phyloP scores from a whole-genome alignment of 192 early-diverging fungal species.

The Gaertneriomyces semiglobifer region DNA sequence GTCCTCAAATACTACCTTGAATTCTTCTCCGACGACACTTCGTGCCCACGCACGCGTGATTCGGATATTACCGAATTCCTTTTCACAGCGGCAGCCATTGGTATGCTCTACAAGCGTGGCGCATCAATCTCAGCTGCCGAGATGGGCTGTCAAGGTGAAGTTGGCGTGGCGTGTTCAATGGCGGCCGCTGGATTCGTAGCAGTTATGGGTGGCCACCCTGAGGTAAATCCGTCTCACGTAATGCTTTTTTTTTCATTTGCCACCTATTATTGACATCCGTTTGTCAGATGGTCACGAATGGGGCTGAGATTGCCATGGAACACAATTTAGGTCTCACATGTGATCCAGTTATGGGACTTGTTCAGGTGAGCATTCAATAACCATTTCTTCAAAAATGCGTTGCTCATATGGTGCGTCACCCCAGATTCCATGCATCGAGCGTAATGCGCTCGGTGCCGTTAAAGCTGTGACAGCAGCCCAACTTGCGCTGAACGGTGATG shows the following conservation, averaged over 20 bases:
- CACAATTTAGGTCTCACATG: slow-evolving; percentile 43
- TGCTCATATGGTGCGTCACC: not conserved
- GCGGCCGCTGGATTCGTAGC: slow-evolving; percentile 90
- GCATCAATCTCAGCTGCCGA: slow-evolving; percentile 92
- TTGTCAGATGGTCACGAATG: slow-evolving; percentile 78
- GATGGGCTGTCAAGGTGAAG: slow-evolving; percentile 97
- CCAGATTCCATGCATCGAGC: slow-evolving; percentile 94
- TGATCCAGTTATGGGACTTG: slow-evolving; percentile 86
- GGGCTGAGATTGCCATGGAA: slow-evolving; percentile 94
- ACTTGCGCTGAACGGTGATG: slow-evolving; percentile 90
- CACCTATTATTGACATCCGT: too few species aligned
- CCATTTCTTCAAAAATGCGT: not conserved
- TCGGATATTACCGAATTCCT: slow-evolving; percentile 86
- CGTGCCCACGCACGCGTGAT: slow-evolving; percentile 53
- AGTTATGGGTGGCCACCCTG: slow-evolving; percentile 89
- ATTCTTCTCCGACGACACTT: slow-evolving; percentile 71
- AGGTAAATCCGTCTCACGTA: slow-evolving; percentile 3
- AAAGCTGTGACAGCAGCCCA: slow-evolving; percentile 96
- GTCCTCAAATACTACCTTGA: slow-evolving; percentile 95
- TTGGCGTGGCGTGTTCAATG: slow-evolving; percentile 97
- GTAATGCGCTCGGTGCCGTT: slow-evolving; percentile 90
- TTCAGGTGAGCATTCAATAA: slow-evolving; percentile 36
- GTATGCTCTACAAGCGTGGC: slow-evolving; percentile 95
- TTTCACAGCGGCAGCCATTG: slow-evolving; percentile 88
- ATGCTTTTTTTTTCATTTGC: too few species aligned